These are phyloP conservation scores for Plenodomus tracheiphilus DNA, from an alignment of 2,329 filamentous ascomycete species.

Conservation along the genomic window DNA sequence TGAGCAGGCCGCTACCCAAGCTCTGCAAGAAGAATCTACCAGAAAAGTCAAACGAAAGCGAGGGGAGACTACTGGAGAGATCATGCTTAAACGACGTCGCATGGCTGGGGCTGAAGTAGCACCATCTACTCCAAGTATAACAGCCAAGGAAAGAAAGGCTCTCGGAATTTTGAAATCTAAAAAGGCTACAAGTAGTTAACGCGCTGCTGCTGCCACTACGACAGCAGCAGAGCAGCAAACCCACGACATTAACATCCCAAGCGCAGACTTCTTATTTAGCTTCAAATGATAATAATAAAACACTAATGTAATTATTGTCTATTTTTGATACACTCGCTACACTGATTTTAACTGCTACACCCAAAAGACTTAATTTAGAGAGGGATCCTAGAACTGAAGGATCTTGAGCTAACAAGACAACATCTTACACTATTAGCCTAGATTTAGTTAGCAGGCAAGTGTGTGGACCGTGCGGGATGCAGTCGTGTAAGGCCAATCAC, in stretches of 20 bases:
- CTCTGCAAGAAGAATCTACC: background rate
- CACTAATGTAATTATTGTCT: too few species aligned
- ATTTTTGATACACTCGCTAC: too few species aligned
- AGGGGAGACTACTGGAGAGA: background rate
- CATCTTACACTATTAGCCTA: too few species aligned
- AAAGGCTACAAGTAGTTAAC: background rate
- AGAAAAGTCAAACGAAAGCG: too few species aligned
- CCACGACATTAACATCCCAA: background rate
- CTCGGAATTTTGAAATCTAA: too few species aligned
- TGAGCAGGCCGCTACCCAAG: slow-evolving; percentile 3
- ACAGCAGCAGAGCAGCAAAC: background rate
- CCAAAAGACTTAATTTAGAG: too few species aligned
- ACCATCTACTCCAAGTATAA: background rate
- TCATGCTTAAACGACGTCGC: background rate
- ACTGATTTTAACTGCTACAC: slow-evolving; percentile 1
- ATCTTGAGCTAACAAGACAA: too few species aligned
- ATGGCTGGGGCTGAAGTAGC: background rate
- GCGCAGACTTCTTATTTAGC: background rate
- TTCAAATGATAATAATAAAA: slow-evolving; percentile 3
- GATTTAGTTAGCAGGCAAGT: too few species aligned
- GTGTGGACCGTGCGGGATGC: too few species aligned
- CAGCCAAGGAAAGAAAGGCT: background rate
- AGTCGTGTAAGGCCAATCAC: too few species aligned
- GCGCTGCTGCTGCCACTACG: background rate
- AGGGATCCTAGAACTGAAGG: too few species aligned